These are phyloP conservation scores for Hypoxylon crocopeplum DNA, from an alignment of 495 filamentous ascomycete species.

Conservation along the genomic window DNA sequence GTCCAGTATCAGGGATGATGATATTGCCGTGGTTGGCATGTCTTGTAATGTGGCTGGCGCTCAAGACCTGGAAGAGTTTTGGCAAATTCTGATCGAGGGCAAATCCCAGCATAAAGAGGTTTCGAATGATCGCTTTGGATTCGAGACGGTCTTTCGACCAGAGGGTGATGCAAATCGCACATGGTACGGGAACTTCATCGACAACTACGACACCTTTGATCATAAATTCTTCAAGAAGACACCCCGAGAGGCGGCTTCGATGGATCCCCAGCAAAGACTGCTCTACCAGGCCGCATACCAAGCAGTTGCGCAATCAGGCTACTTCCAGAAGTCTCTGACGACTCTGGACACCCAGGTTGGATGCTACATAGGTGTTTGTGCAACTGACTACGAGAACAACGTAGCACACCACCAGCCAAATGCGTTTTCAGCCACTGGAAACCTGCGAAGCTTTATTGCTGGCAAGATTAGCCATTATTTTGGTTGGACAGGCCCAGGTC, in stretches of 20 bases:
- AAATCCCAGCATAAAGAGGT: constrained; percentile 53
- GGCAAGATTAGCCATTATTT: constrained; percentile 53
- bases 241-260: constrained; percentile 48
- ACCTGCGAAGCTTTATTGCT: constrained; percentile 23
- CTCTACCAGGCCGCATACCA: constrained; percentile 45
- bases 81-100: constrained; percentile 48
- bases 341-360: constrained; percentile 25
- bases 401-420: constrained; percentile 19
- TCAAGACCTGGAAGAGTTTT: constrained; percentile 54
- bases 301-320: constrained; percentile 44
- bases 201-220: constrained; percentile 55
- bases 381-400: constrained; percentile 37
- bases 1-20: constrained; percentile 36
- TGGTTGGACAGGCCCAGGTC: constrained; percentile 57
- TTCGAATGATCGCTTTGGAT: constrained; percentile 44
- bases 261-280: constrained; percentile 49
- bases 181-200: constrained; percentile 58
- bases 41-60: constrained; percentile 57
- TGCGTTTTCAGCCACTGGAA: constrained; percentile 29
- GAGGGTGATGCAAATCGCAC: constrained; percentile 42
- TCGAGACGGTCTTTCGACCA: constrained; percentile 44
- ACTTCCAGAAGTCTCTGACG: constrained; percentile 9
- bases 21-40: constrained; percentile 63
- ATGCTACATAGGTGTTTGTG: constrained; percentile 38
- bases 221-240: constrained; percentile 54